These are phyloP conservation scores for Nakazawaea siamensis DNA, from an alignment of 805 yeast species.

Conservation along the genomic window DNA sequence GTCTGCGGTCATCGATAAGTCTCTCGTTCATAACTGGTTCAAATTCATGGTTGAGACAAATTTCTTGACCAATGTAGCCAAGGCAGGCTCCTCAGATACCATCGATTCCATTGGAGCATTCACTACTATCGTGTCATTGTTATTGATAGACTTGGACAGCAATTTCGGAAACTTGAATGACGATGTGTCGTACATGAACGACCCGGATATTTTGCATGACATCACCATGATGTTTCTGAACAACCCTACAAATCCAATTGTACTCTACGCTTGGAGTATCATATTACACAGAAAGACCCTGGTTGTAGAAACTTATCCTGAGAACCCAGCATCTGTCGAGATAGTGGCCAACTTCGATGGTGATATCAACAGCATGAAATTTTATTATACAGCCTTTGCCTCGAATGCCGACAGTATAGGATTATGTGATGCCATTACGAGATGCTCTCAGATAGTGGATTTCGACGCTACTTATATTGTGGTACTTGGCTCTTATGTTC, in stretches of 20 bases:
- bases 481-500: conserved; percentile 34
- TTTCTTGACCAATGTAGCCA: conserved; percentile 15
- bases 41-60: conserved; percentile 30
- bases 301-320: conserved; percentile 31
- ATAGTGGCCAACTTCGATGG: conserved; percentile 17
- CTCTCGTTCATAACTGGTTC: conserved; percentile 47
- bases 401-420: conserved; percentile 28
- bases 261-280: conserved; percentile 62
- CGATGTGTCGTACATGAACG: conserved; percentile 30
- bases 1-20: conserved; percentile 17
- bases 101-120: conserved; percentile 31
- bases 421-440: conserved; percentile 37
- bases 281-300: conserved; percentile 43
- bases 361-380: conserved; percentile 7
- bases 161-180: conserved; percentile 33
- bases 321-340: conserved; percentile 13
- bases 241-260: conserved; percentile 34
- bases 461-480: conserved; percentile 46
- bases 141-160: conserved; percentile 50
- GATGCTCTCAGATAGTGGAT: conserved; percentile 31
- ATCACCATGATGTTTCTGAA: conserved; percentile 31
- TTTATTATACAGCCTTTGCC: conserved; percentile 26
- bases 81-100: neutral
- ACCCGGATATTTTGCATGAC: conserved; percentile 26
- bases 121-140: conserved; percentile 38